Conservation (phyloP, 2,329 filamentous ascomycete species). For the Beauveria sp. region DNA sequence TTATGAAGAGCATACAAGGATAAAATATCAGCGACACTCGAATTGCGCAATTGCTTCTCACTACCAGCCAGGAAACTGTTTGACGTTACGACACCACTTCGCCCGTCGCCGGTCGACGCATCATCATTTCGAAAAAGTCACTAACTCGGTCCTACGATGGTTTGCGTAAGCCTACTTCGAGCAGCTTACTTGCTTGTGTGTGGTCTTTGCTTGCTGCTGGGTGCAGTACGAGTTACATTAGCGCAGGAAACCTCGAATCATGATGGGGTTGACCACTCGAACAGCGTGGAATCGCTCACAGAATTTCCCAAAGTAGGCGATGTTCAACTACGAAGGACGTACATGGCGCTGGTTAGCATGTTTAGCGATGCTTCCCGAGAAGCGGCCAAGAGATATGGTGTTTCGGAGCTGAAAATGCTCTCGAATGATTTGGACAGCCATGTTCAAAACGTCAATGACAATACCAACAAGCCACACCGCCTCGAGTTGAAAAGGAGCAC, state of each 20-base stretch:
- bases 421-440: constrained; percentile 14
- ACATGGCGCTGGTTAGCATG: constrained; percentile 14
- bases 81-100: not conserved
- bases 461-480: constrained; percentile 10
- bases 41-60: not conserved
- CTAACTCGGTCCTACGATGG: not conserved
- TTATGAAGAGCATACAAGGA: not conserved
- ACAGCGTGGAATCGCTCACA: not conserved
- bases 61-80: not conserved
- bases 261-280: not conserved
- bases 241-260: not conserved
- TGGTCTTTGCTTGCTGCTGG: not conserved
- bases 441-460: constrained; percentile 9
- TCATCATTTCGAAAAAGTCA: too few species aligned
- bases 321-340: constrained; percentile 12
- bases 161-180: not conserved
- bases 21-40: not conserved
- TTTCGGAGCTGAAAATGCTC: constrained; percentile 10
- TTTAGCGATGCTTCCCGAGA: constrained; percentile 13
- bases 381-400: constrained; percentile 9
- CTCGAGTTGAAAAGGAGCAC: constrained; percentile 3
- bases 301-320: not conserved
- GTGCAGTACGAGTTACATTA: not conserved
- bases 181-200: not conserved
- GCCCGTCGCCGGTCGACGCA: not conserved